Evolutionary conservation across 305 asterid species (phyloP), one percentile per base, ranked within the genome.

Genomic region (Fraxinus greggii): DNA sequence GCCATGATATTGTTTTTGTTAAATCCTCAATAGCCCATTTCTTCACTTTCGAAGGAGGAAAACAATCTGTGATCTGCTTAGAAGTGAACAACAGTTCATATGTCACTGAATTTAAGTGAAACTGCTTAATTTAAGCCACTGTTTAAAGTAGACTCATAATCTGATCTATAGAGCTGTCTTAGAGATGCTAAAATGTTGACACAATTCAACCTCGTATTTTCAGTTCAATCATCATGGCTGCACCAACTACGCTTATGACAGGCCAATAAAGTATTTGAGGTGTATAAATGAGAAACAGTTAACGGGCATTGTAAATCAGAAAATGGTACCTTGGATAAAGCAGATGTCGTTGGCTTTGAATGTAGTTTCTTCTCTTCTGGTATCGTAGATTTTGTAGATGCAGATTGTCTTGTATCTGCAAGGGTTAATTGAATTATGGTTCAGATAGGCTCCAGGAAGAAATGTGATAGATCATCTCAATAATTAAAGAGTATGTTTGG

Each of bases 11-110:
- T 38, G 97, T 95, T 83, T 89, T 91, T 74, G 83, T 84, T 72
- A 94, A 89, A 89, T 95, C 99, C 79, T 91, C 93, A 54, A 76
- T 65, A 72, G 98, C 99, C 98, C 99, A 95, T 83, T 89, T 90
- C 89, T 93, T 93, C 73, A 89, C 94, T 88, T 85, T 86, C 76
- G 90, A 83, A 69, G 95, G 92, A 85, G 93, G 84, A 86, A 94
- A 91, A 15, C 48, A 45, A 75, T 90, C 88, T 83, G 84, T 89
- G 65, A 77, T 79, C 90, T 84, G 89, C 72, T 85, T 78, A 80
- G 84, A 82, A 77, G 82, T 63, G 81, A 61, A 2, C 56, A 79
- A 72, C 67, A 83, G 77, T 86, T 83, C 80, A 75, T 24, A 78
- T 26, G 77, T 72, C 74, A 78, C n/a, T 75, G 76, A 80, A 77